Conservation (phyloP, 495 filamentous ascomycete genomes). For the Elaphomyces granulatus region DNA sequence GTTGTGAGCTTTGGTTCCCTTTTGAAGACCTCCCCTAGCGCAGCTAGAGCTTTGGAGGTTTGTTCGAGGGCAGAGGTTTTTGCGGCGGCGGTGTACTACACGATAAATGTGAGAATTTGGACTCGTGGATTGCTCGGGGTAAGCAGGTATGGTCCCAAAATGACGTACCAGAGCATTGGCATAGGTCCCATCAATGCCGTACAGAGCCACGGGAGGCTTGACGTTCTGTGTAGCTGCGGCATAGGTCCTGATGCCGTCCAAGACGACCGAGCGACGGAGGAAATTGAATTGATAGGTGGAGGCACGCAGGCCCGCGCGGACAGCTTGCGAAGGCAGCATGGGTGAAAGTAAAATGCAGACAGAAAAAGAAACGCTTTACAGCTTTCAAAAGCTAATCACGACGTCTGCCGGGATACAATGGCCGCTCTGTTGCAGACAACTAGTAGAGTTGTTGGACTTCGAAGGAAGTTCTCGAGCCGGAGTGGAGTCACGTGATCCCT, state of each 20-base stretch:
- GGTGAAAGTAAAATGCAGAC: constrained; percentile 10
- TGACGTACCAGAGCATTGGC: constrained; percentile 85
- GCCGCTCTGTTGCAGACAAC: neutral
- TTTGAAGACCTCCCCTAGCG: constrained; percentile 55
- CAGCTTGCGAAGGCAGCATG: constrained; percentile 31
- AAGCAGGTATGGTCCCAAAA: no score
- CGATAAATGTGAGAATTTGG: no score
- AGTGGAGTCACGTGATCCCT: neutral
- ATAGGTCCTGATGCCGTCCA: constrained; percentile 49
- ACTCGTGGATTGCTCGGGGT: no score
- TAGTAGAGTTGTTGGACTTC: neutral
- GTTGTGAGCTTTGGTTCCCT: constrained; percentile 62
- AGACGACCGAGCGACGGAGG: constrained; percentile 30
- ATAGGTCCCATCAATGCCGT: constrained; percentile 95
- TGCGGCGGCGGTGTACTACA: constrained; percentile 84
- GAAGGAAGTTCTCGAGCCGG: neutral
- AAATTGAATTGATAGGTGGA: constrained; percentile 30
- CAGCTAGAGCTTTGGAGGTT: constrained; percentile 57
- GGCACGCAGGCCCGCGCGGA: constrained; percentile 36
- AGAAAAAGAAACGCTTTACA: neutral
- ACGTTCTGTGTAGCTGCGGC: constrained; percentile 52
- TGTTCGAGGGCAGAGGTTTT: constrained; percentile 75
- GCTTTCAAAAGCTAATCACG: neutral
- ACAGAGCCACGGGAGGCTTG: constrained; percentile 80
- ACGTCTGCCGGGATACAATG: neutral